phyloP scores from a whole-genome alignment of 805 yeast genomes.

The Ogataea corticis region DNA sequence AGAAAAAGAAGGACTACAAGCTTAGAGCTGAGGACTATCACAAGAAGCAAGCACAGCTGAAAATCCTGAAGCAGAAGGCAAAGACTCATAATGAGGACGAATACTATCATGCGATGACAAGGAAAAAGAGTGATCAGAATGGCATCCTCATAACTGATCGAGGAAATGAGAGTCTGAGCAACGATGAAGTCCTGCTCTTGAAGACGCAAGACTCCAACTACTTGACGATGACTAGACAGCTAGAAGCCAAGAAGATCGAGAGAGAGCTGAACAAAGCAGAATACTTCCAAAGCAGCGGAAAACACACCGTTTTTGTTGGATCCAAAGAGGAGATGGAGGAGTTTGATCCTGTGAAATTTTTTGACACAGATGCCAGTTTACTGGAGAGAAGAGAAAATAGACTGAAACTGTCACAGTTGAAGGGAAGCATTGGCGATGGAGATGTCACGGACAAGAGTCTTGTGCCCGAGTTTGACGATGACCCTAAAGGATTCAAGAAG shows the following conservation, averaged over 20 bases:
- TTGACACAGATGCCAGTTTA: slow-evolving; percentile 68
- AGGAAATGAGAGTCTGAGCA: slow-evolving; percentile 57
- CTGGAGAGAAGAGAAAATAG: slow-evolving; percentile 71
- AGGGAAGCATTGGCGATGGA: slow-evolving; percentile 35
- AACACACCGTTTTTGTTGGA: slow-evolving; percentile 86
- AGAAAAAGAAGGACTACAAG: slow-evolving; percentile 85
- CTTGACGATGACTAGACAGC: slow-evolving; percentile 70
- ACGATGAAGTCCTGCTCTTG: slow-evolving; percentile 76
- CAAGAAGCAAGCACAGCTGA: slow-evolving; percentile 61
- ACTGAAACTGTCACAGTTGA: slow-evolving; percentile 59
- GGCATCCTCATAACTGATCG: slow-evolving; percentile 73
- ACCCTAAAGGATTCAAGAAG: slow-evolving; percentile 22
- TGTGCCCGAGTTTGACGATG: slow-evolving; percentile 28
- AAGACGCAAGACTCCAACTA: slow-evolving; percentile 92
- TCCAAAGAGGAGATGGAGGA: slow-evolving; percentile 50
- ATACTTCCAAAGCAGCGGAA: slow-evolving; percentile 57
- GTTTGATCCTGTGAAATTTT: slow-evolving; percentile 65
- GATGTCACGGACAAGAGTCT: slow-evolving; percentile 14
- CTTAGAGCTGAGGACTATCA: slow-evolving; percentile 58
- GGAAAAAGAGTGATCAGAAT: slow-evolving; percentile 60
- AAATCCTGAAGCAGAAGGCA: slow-evolving; percentile 72
- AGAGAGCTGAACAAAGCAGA: slow-evolving; percentile 50
- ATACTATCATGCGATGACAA: slow-evolving; percentile 91
- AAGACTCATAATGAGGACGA: slow-evolving; percentile 86
- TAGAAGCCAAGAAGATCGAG: slow-evolving; percentile 65